Conservation (phyloP, 768 basidiomycete species). For the Boletellus sp. region DNA sequence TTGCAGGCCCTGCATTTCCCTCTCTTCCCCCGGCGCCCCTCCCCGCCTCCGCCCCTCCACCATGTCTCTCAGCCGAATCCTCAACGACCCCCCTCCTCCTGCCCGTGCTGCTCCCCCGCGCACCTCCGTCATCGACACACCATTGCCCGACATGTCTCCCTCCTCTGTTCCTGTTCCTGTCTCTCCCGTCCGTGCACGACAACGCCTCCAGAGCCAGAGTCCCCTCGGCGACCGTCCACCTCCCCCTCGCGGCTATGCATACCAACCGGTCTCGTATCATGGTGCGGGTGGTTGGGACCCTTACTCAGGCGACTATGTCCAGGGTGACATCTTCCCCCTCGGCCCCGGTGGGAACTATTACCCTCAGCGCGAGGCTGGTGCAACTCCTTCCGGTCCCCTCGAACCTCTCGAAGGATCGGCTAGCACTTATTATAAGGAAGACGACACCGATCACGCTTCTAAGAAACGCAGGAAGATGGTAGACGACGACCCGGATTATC, state of each 20-base stretch:
- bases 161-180: slow-evolving; percentile 12
- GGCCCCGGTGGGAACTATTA: slow-evolving; percentile 37
- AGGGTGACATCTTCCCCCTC: slow-evolving; percentile 35
- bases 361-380: slow-evolving; percentile 25
- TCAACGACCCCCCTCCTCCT: slow-evolving; percentile 67
- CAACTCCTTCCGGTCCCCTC: slow-evolving; percentile 10
- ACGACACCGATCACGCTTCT: slow-evolving; percentile 29
- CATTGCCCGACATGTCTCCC: slow-evolving; percentile 24
- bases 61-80: slow-evolving; percentile 79
- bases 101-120: slow-evolving; percentile 26
- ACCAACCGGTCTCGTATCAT: slow-evolving; percentile 39
- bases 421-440: slow-evolving; percentile 31
- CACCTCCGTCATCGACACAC: slow-evolving; percentile 21
- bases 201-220: slow-evolving; percentile 29
- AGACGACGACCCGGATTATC: slow-evolving; percentile 53
- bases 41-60: slow-evolving; percentile 9
- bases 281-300: slow-evolving; percentile 39
- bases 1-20: background rate
- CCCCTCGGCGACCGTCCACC: slow-evolving; percentile 32
- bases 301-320: slow-evolving; percentile 36
- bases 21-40: background rate
- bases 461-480: slow-evolving; percentile 50
- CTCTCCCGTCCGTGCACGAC: slow-evolving; percentile 19
- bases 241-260: slow-evolving; percentile 30
- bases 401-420: slow-evolving; percentile 19